A percentile compares a stretch with the other conserved stretches of the same genome.
phyloP scores from a whole-genome alignment of 495 filamentous ascomycete species.

The Pseudoneurospora amorphoporcata region DNA sequence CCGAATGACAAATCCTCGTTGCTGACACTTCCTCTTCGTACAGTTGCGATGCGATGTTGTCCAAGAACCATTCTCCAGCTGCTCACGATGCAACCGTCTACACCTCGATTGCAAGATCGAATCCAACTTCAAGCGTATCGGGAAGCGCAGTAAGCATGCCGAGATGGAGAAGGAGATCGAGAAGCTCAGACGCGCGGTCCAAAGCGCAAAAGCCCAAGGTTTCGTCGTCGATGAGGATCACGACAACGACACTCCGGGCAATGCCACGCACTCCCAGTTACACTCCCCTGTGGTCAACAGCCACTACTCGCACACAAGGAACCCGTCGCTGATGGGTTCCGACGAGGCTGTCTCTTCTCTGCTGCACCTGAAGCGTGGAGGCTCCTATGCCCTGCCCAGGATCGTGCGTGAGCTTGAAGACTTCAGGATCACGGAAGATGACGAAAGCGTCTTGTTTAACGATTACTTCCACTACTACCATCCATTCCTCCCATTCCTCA shows the following conservation, averaged over 20 bases:
- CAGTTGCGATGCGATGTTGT: slow-evolving; percentile 81
- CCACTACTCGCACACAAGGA: slow-evolving; percentile 44
- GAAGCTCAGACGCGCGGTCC: slow-evolving; percentile 36
- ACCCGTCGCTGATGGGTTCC: slow-evolving; percentile 60
- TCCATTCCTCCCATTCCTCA: slow-evolving; percentile 75
- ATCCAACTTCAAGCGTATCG: slow-evolving; percentile 85
- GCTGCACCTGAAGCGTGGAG: slow-evolving; percentile 57
- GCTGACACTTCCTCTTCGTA: slow-evolving; percentile 17
- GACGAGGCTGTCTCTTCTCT: slow-evolving; percentile 79
- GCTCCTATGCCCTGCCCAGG: slow-evolving; percentile 41
- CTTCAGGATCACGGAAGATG: slow-evolving; percentile 62
- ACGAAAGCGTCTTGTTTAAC: slow-evolving; percentile 63
- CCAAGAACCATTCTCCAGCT: slow-evolving; percentile 72
- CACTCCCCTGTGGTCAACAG: slow-evolving; percentile 48
- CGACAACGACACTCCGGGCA: slow-evolving; percentile 11
- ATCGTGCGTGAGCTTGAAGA: slow-evolving; percentile 55
- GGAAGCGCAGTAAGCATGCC: slow-evolving; percentile 81
- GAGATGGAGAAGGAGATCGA: slow-evolving; percentile 88
- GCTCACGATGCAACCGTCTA: slow-evolving; percentile 74
- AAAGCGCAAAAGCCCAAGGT: slow-evolving; percentile 38
- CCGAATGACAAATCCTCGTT: background rate
- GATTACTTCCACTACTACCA: slow-evolving; percentile 77
- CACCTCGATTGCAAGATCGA: slow-evolving; percentile 87
- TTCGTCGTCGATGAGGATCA: slow-evolving; percentile 42
- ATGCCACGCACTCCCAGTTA: slow-evolving; percentile 36